Percentiles rank a stretch among this genome's conserved stretches.
Conservation (phyloP, 495 filamentous ascomycete genomes). For the Apodospora peruviana region DNA sequence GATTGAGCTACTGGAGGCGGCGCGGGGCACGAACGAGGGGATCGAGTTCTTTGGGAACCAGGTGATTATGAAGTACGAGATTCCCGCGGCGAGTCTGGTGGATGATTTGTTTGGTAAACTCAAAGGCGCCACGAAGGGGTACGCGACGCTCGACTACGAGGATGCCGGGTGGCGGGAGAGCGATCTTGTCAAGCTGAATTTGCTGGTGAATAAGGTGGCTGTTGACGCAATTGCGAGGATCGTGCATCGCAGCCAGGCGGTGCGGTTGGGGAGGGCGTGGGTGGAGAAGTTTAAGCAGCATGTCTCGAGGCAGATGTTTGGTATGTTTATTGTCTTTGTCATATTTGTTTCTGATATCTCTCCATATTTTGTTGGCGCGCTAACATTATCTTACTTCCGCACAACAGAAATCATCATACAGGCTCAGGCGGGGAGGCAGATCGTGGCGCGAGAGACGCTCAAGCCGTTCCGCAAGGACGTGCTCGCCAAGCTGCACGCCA, state of each 20-base stretch:
- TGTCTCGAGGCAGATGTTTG: conserved; percentile 89
- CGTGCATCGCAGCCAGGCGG: conserved; percentile 73
- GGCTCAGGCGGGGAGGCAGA: conserved; percentile 73
- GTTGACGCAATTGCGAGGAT: conserved; percentile 94
- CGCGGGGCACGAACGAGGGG: conserved; percentile 78
- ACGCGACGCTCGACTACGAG: conserved; percentile 88
- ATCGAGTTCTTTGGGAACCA: conserved; percentile 90
- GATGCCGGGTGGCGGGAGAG: conserved; percentile 81
- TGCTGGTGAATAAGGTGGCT: conserved; percentile 85
- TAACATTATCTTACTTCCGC: not conserved
- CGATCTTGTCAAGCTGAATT: conserved; percentile 81
- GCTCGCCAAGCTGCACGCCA: conserved; percentile 86
- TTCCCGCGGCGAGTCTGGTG: conserved; percentile 82
- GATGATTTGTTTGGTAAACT: conserved; percentile 97
- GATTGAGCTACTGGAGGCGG: conserved; percentile 90
- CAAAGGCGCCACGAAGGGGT: conserved; percentile 73
- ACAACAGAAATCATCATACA: conserved; percentile 80
- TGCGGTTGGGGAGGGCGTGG: conserved; percentile 75
- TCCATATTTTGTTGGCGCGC: not conserved
- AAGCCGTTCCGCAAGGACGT: conserved; percentile 97
- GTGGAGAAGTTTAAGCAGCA: conserved; percentile 96
- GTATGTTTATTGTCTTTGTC: conserved; percentile 12
- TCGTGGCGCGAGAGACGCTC: conserved; percentile 89
- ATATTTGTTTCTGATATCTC: not conserved
- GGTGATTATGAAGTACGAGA: conserved; percentile 88